Conservation (phyloP, 495 filamentous ascomycete genomes). For the Recurvomyces mirabilis region DNA sequence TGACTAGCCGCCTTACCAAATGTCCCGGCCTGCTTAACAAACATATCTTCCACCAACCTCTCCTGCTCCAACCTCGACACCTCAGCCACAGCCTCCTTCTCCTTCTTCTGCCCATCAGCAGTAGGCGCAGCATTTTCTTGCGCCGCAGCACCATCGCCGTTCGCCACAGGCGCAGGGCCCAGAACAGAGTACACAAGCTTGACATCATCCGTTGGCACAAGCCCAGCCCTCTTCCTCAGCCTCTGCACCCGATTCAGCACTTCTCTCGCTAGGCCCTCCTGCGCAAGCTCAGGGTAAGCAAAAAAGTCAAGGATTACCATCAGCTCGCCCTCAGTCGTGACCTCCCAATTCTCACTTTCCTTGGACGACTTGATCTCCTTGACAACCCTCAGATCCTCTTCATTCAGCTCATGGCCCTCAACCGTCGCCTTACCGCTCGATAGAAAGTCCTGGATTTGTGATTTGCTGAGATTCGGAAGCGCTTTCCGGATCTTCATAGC, state of each 20-base stretch:
- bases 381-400: conserved; percentile 75
- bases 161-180: conserved; percentile 13
- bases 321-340: conserved; percentile 74
- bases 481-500: conserved; percentile 82
- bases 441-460: conserved; percentile 66
- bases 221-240: conserved; percentile 69
- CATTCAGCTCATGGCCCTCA: conserved; percentile 68
- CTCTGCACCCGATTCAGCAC: conserved; percentile 75
- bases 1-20: conserved; percentile 69
- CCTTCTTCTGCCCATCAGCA: conserved; percentile 3
- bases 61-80: conserved; percentile 48
- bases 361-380: conserved; percentile 62
- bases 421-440: conserved; percentile 59
- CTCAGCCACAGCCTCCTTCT: conserved; percentile 15
- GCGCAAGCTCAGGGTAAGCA: conserved; percentile 59
- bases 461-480: conserved; percentile 63
- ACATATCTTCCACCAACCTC: conserved; percentile 49
- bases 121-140: too few species aligned
- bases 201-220: conserved; percentile 73
- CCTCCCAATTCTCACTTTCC: conserved; percentile 59
- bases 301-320: conserved; percentile 69
- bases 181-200: conserved; percentile 73
- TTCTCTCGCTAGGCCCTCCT: conserved; percentile 68
- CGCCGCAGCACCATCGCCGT: conserved; percentile 6
- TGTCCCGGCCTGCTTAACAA: conserved; percentile 51